Conservation (phyloP, 2,329 filamentous ascomycete species). For the Microascus cirrosus region DNA sequence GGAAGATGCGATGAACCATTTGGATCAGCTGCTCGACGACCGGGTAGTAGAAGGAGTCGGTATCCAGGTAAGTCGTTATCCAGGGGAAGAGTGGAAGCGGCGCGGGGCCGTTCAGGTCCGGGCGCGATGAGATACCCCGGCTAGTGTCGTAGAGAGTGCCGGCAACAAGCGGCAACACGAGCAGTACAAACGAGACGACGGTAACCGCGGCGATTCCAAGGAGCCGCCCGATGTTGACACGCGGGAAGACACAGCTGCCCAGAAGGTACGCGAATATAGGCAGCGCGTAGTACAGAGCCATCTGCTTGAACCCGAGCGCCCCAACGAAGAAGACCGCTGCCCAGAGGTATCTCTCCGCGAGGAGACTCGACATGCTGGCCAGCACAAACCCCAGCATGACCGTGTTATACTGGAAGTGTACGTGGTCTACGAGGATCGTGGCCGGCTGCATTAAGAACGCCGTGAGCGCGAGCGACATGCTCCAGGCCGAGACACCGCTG, state of each 20-base stretch:
- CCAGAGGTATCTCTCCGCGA: slow-evolving; percentile 79
- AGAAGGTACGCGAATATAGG: slow-evolving; percentile 86
- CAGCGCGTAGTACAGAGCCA: slow-evolving; percentile 96
- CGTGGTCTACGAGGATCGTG: slow-evolving; percentile 85
- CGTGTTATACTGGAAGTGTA: slow-evolving; percentile 96
- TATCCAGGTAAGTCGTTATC: slow-evolving; percentile 47
- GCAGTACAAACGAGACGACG: slow-evolving; percentile 56
- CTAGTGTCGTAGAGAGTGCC: slow-evolving; percentile 60
- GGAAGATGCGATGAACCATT: slow-evolving; percentile 84
- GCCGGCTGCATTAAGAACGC: slow-evolving; percentile 88
- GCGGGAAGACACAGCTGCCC: slow-evolving; percentile 72
- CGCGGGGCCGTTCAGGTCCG: slow-evolving; percentile 46
- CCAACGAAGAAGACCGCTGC: slow-evolving; percentile 87
- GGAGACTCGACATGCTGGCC: slow-evolving; percentile 77
- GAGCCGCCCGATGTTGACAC: slow-evolving; percentile 55
- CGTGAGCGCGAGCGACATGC: slow-evolving; percentile 71
- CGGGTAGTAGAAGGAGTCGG: slow-evolving; percentile 60
- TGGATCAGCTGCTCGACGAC: slow-evolving; percentile 70
- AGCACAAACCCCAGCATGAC: slow-evolving; percentile 92
- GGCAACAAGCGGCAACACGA: slow-evolving; percentile 65
- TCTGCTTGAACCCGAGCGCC: slow-evolving; percentile 96
- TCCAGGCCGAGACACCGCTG: slow-evolving; percentile 70
- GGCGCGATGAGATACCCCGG: slow-evolving; percentile 46
- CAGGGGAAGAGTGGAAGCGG: slow-evolving; percentile 52
- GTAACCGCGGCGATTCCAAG: slow-evolving; percentile 68